phyloP scores from a whole-genome alignment of 2,329 filamentous ascomycete genomes.

The Penicillium sp. region DNA sequence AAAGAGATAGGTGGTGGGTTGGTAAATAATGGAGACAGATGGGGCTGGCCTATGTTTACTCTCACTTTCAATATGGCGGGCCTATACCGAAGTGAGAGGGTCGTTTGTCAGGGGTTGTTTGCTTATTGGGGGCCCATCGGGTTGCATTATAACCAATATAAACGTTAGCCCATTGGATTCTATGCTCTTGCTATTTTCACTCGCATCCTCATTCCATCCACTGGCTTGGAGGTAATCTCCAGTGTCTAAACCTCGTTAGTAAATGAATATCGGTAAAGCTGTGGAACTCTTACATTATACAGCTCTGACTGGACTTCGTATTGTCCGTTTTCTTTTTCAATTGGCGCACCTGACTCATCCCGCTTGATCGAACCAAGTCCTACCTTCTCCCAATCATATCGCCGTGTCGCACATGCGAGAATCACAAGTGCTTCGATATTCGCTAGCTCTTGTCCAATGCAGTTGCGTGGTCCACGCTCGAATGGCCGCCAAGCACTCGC shows the following conservation, averaged over 20 bases:
- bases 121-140: too few relatives aligned
- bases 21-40: too few relatives aligned
- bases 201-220: conserved; percentile 4
- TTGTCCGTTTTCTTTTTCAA: conserved; percentile 2
- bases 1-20: too few relatives aligned
- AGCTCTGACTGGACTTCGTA: neutral
- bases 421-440: conserved; percentile 42
- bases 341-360: neutral
- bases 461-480: conserved; percentile 50
- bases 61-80: too few relatives aligned
- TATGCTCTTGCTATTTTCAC: neutral
- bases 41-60: too few relatives aligned
- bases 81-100: too few relatives aligned
- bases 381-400: conserved; percentile 20
- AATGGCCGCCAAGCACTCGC: conserved; percentile 52
- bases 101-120: too few relatives aligned
- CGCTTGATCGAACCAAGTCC: conserved; percentile 15
- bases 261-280: neutral
- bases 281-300: neutral
- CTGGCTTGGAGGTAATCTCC: neutral
- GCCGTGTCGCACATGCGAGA: conserved; percentile 16
- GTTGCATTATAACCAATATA: too few relatives aligned
- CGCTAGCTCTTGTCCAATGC: conserved; percentile 52
- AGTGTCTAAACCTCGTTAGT: neutral
- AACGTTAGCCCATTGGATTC: too few relatives aligned